A percentile compares a stretch with the other conserved stretches of the same genome.
These are phyloP conservation scores for Fragaria vesca DNA, from an alignment of 306 rosid species.

Conservation along the genomic window DNA sequence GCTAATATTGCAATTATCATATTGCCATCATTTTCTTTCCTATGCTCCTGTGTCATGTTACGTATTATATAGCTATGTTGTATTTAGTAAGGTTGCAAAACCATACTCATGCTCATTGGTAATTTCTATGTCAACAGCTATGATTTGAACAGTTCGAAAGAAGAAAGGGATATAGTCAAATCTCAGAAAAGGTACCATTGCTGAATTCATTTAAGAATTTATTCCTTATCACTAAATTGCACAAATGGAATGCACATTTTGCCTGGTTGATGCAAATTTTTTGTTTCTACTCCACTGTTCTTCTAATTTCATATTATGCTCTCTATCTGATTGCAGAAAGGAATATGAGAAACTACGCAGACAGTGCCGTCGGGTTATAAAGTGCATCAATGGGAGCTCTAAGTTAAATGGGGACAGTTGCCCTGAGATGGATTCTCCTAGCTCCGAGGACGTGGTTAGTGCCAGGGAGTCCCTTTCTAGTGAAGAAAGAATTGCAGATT, in stretches of 20 bases:
- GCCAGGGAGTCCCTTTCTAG: conserved; percentile 94
- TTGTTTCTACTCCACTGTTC: conserved; percentile 12
- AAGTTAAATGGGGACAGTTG: conserved; percentile 59
- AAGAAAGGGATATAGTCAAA: conserved; percentile 68
- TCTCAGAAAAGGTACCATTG: conserved; percentile 64
- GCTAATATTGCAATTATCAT: background rate
- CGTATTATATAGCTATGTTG: background rate
- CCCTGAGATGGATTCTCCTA: conserved; percentile 72
- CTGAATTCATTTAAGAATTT: conserved; percentile 17
- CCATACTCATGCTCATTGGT: conserved; percentile 30
- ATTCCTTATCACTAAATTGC: conserved; percentile 4
- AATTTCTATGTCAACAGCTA: conserved; percentile 60
- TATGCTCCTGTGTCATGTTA: background rate
- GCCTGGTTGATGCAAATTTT: conserved; percentile 6
- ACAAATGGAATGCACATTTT: conserved; percentile 4
- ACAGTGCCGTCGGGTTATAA: conserved; percentile 66
- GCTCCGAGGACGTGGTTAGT: conserved; percentile 90
- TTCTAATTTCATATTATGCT: conserved; percentile 14
- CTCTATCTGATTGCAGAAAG: conserved; percentile 60
- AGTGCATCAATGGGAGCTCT: conserved; percentile 46
- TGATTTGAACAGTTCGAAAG: conserved; percentile 74
- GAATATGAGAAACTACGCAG: conserved; percentile 82
- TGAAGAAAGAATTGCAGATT: conserved; percentile 65
- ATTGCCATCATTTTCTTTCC: background rate
- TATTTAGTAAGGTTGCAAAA: background rate